These are phyloP conservation scores for Phialophora tarda DNA, from an alignment of 2,329 filamentous ascomycete genomes.

Conservation along the genomic window DNA sequence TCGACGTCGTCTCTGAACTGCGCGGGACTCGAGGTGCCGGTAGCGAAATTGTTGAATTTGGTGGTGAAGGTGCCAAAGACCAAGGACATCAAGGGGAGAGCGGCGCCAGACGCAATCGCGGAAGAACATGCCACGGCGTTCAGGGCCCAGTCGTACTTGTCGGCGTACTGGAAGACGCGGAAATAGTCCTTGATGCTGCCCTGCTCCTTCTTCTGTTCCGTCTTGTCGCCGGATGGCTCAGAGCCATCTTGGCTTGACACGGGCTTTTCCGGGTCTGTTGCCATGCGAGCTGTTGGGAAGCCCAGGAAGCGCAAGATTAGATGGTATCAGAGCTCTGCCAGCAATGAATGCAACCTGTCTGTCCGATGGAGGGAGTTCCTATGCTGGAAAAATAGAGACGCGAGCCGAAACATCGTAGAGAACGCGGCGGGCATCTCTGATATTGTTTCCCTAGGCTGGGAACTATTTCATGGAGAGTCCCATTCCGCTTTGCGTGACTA, in stretches of 20 bases:
- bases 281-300: constrained; percentile 9
- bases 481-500: neutral
- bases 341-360: neutral
- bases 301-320: neutral
- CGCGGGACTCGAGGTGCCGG: constrained; percentile 28
- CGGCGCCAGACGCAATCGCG: constrained; percentile 41
- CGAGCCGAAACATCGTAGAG: neutral
- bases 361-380: neutral
- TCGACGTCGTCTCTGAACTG: constrained; percentile 36
- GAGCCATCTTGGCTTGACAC: constrained; percentile 19
- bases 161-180: constrained; percentile 37
- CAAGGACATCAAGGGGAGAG: constrained; percentile 47
- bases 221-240: neutral
- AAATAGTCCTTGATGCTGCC: constrained; percentile 33
- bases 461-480: neutral
- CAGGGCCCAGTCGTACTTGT: constrained; percentile 37
- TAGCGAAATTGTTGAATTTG: constrained; percentile 41
- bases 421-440: neutral
- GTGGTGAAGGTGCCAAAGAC: constrained; percentile 45
- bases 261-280: constrained; percentile 19
- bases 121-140: constrained; percentile 32
- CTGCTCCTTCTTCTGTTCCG: constrained; percentile 30
- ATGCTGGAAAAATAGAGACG: neutral
- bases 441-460: neutral
- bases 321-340: neutral